phyloP scores from a whole-genome alignment of 371 early-diverging fungal species.

The Apophysomyces elegans region DNA sequence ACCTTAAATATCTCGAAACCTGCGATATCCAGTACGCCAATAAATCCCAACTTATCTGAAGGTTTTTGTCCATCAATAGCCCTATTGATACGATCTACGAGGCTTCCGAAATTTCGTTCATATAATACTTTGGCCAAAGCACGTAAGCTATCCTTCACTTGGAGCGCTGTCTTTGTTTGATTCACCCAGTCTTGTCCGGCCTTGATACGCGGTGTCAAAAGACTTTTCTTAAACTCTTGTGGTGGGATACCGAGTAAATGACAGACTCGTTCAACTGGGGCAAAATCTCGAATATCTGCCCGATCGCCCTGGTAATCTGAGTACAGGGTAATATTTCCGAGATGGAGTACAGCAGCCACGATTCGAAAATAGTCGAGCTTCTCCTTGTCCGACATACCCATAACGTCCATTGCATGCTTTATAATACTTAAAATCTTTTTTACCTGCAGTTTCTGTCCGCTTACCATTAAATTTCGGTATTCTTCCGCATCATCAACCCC shows the following conservation, averaged over 20 bases:
- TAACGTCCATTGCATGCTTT: slow-evolving; percentile 83
- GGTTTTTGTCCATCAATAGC: slow-evolving; percentile 79
- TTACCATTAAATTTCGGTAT: slow-evolving; percentile 73
- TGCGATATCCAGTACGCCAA: slow-evolving; percentile 99
- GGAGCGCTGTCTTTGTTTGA: slow-evolving; percentile 85
- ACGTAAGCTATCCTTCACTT: slow-evolving; percentile 92
- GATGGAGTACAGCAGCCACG: slow-evolving; percentile 92
- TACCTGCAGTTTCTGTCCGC: background rate
- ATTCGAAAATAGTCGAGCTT: slow-evolving; percentile 83
- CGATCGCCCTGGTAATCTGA: slow-evolving; percentile 79
- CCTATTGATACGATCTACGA: slow-evolving; percentile 90
- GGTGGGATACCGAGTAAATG: slow-evolving; percentile 94
- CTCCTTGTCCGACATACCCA: slow-evolving; percentile 83
- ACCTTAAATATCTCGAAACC: slow-evolving; percentile 99
- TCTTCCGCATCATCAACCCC: slow-evolving; percentile 95
- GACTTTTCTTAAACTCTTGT: slow-evolving; percentile 83
- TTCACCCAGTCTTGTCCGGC: slow-evolving; percentile 98
- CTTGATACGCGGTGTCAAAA: slow-evolving; percentile 91
- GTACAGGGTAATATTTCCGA: slow-evolving; percentile 92
- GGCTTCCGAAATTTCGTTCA: slow-evolving; percentile 95
- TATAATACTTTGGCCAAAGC: slow-evolving; percentile 96
- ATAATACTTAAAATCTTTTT: slow-evolving; percentile 7
- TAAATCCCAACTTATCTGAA: slow-evolving; percentile 63
- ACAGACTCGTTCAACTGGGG: slow-evolving; percentile 87
- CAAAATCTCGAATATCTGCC: slow-evolving; percentile 84